phyloP scores from a whole-genome alignment of 305 asterid genomes.

The Plantago rigida region DNA sequence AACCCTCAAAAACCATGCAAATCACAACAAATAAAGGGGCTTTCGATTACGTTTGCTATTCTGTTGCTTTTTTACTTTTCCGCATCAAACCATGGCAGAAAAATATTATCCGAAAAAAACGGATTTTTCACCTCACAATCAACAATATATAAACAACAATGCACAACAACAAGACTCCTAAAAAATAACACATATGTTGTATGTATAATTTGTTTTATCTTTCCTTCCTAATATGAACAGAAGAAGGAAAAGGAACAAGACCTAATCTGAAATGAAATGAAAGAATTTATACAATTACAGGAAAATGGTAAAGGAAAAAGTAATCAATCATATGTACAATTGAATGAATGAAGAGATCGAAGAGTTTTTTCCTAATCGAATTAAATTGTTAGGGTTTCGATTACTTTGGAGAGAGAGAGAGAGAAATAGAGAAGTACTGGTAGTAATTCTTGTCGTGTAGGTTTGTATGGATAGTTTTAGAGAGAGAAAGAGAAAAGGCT shows the following conservation, averaged over 20 bases:
- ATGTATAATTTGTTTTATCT: slow-evolving; percentile 15
- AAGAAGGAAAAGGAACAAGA: neutral
- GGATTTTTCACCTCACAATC: slow-evolving; percentile 12
- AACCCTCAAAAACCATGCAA: slow-evolving; percentile 33
- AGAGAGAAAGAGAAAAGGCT: slow-evolving; percentile 28
- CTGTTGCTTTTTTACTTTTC: slow-evolving; percentile 23
- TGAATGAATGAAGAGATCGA: slow-evolving; percentile 30
- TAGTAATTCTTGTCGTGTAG: neutral
- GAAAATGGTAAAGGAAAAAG: slow-evolving; percentile 26
- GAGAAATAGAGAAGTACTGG: neutral
- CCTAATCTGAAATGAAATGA: slow-evolving; percentile 9
- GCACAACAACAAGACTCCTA: slow-evolving; percentile 42
- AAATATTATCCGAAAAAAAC: slow-evolving; percentile 22
- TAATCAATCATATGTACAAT: slow-evolving; percentile 31
- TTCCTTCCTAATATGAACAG: slow-evolving; percentile 19
- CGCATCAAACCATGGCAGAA: slow-evolving; percentile 33
- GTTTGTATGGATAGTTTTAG: slow-evolving; percentile 3
- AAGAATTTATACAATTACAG: slow-evolving; percentile 22
- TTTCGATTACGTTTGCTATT: slow-evolving; percentile 26
- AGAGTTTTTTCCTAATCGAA: slow-evolving; percentile 21
- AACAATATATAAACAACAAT: slow-evolving; percentile 13
- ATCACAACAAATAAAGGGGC: slow-evolving; percentile 32
- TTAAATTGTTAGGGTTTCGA: slow-evolving; percentile 33
- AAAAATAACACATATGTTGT: slow-evolving; percentile 35
- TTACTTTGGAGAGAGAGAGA: slow-evolving; percentile 18